A percentile compares a stretch with the other conserved stretches of the same genome.
phyloP scores from a whole-genome alignment of 1,284 basidiomycete genomes.

The Taiwanofungus camphoratus region DNA sequence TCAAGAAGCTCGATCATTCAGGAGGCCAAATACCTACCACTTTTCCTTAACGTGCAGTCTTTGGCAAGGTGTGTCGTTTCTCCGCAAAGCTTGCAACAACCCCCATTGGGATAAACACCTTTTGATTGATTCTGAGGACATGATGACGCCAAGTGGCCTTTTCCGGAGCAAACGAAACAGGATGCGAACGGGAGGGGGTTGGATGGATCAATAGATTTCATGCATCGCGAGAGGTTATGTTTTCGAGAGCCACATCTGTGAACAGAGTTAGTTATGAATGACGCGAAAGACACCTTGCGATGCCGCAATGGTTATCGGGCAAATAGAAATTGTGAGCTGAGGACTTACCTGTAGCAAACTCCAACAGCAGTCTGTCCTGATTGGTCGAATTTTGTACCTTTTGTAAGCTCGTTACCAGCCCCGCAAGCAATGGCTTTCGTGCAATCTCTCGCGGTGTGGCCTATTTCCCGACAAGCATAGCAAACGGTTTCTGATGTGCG shows the following conservation, averaged over 20 bases:
- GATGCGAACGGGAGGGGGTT: conserved; percentile 84
- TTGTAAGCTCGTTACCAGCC: too few relatives aligned
- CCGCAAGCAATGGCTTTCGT: conserved; percentile 43
- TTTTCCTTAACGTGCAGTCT: conserved; percentile 67
- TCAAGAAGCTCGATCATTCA: not conserved
- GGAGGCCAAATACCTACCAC: conserved; percentile 35
- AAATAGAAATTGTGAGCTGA: too few relatives aligned
- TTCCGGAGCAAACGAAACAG: conserved; percentile 84
- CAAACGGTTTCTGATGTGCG: conserved; percentile 64
- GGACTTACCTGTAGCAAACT: conserved; percentile 77
- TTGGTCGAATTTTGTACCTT: too few relatives aligned
- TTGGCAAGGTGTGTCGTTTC: conserved; percentile 83
- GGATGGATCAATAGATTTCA: conserved; percentile 52
- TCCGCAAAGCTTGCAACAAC: conserved; percentile 84
- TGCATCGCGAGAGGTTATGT: conserved; percentile 79
- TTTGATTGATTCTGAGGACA: conserved; percentile 79
- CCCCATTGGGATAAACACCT: conserved; percentile 90
- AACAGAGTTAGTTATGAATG: conserved; percentile 10
- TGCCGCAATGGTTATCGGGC: too few relatives aligned
- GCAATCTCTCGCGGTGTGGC: conserved; percentile 84
- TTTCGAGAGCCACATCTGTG: conserved; percentile 76
- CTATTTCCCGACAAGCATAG: conserved; percentile 83
- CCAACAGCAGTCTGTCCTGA: too few relatives aligned
- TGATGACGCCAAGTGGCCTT: conserved; percentile 76
- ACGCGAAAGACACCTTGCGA: not conserved